Percentiles rank a stretch among this genome's conserved stretches.
phyloP scores from a whole-genome alignment of 768 basidiomycete genomes.

The Hericium alpestre region DNA sequence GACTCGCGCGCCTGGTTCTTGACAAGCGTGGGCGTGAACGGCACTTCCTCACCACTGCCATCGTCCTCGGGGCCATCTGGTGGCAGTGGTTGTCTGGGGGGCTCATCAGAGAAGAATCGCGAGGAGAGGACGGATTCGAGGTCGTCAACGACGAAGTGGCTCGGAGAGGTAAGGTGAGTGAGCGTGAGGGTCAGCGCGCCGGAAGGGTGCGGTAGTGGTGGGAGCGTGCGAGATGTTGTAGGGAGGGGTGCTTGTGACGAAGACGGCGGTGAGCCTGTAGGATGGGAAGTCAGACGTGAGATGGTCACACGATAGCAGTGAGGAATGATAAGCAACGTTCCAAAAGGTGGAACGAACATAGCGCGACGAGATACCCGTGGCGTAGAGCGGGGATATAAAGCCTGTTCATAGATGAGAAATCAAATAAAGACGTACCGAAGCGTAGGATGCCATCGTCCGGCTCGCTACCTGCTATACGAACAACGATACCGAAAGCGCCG shows the following conservation, averaged over 20 bases:
- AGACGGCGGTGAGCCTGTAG: constrained; percentile 32
- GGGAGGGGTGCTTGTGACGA: constrained; percentile 27
- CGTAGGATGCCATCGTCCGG: constrained; percentile 20
- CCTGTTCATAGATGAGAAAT: not conserved
- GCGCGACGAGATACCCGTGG: not conserved
- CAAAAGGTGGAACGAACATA: not conserved
- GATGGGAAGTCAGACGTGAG: constrained; percentile 6
- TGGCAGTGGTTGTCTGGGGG: too few species aligned
- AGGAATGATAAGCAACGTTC: not conserved
- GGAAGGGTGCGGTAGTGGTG: constrained; percentile 55
- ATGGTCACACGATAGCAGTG: not conserved
- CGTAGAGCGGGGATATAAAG: too few species aligned
- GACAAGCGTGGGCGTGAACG: constrained; percentile 60
- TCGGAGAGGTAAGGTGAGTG: constrained; percentile 55
- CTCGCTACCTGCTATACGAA: constrained; percentile 28
- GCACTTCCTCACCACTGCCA: constrained; percentile 21
- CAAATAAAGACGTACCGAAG: constrained; percentile 26
- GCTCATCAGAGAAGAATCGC: constrained; percentile 41
- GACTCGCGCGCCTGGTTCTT: constrained; percentile 56
- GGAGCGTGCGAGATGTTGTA: constrained; percentile 50
- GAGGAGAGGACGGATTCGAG: constrained; percentile 68
- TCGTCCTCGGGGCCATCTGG: constrained; percentile 39
- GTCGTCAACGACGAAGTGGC: constrained; percentile 60
- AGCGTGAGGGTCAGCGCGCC: constrained; percentile 53
- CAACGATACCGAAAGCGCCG: constrained; percentile 37